Evolutionary conservation across 2,329 filamentous ascomycete species (phyloP), one percentile per base, ranked within the genome.

Genomic region (Podosphaera aphanis): DNA sequence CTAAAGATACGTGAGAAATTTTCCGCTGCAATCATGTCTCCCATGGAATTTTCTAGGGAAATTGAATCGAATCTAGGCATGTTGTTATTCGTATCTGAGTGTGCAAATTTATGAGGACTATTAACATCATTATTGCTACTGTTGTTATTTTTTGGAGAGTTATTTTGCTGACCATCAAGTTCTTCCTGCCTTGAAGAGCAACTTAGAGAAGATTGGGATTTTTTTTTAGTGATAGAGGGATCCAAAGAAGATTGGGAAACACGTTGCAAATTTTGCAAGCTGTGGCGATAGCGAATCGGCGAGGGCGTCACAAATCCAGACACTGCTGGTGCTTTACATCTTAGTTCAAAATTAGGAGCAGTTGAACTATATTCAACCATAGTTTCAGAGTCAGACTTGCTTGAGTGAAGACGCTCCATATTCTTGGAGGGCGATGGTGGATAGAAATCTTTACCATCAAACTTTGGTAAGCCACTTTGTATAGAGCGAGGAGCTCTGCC

Each of bases 361-460:
- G n/a, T n/a, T n/a, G n/a, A n/a, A n/a, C 7, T 15, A 21, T 11
- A 3, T 11, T 41, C 21, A 23, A 11, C 39, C 21, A 23, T 10
- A 25, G 13, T 25, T 11, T 11, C 21, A 2, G 15, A 41, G 8
- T 41, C 39, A n/a, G 21, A 23, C 5, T 41, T 20, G 13, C 19
- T 41, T 15, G 19, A 41, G 11, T 41, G 15, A 20, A 21, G 11
- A 23, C 11, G 18, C 1, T 8, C 18, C 13, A 13, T 16, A 13
- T 16, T 41, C 23, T 41, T 41, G 21, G 21, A 20, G 1, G 71
- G 70, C 0, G 73, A 75, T 2, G 70, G 61, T 25, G 68, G 70
- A 49, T 76, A 77, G 52, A 77, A 77, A 55, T 77, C 66, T 56
- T 73, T 75, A 20, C 74, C 73, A 51, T 78, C 73, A 52, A 74